phyloP scores from a whole-genome alignment of 2,329 filamentous ascomycete genomes.

The Xylaria sp. region DNA sequence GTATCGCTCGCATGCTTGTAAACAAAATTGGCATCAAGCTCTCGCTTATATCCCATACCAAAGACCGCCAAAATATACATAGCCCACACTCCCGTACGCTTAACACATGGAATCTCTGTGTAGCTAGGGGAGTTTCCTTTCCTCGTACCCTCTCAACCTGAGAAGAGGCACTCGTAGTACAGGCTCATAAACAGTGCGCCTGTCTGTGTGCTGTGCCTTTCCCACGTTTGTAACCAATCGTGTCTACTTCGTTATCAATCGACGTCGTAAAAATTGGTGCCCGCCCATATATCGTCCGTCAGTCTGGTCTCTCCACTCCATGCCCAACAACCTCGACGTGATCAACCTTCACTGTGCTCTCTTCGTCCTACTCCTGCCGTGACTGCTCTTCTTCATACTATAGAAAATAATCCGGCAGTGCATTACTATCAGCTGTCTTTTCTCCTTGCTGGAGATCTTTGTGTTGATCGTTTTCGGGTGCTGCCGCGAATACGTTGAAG shows the following conservation, averaged over 20 bases:
- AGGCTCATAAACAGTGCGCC: not conserved
- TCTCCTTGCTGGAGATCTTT: slow-evolving; percentile 85
- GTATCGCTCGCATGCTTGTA: slow-evolving; percentile 12
- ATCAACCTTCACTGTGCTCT: not conserved
- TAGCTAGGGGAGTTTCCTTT: not conserved
- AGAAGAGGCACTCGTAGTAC: not conserved
- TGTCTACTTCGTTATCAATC: not conserved
- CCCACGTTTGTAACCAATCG: not conserved
- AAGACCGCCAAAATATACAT: not conserved
- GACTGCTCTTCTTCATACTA: slow-evolving; percentile 49
- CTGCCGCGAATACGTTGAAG: slow-evolving; percentile 98
- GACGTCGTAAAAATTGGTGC: not conserved
- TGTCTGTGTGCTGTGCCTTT: not conserved
- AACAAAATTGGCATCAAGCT: slow-evolving; percentile 13
- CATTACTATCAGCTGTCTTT: slow-evolving; percentile 70
- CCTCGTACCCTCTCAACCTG: not conserved
- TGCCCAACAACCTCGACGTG: not conserved
- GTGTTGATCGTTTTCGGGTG: slow-evolving; percentile 92
- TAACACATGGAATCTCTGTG: slow-evolving; percentile 3
- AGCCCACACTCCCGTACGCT: not conserved
- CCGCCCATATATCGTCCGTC: not conserved
- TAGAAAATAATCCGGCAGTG: slow-evolving; percentile 78
- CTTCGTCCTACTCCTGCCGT: not conserved
- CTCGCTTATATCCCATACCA: slow-evolving; percentile 17
- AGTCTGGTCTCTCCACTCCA: not conserved